phyloP scores from a whole-genome alignment of 768 basidiomycete species.

The Russula sp. region DNA sequence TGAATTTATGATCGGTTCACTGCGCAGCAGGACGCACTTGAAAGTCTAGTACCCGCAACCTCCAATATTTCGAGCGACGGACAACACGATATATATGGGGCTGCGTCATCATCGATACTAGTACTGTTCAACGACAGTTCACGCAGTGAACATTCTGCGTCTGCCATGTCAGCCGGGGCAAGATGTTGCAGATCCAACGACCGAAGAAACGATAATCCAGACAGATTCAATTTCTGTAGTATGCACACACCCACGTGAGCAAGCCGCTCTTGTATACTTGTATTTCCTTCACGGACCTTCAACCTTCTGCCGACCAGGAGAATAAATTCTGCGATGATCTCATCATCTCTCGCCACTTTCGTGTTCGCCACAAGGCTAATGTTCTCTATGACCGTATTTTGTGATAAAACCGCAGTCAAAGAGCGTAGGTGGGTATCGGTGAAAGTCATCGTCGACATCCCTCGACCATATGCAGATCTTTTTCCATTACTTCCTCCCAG shows the following conservation, averaged over 20 bases:
- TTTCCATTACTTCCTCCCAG: slow-evolving; percentile 40
- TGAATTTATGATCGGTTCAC: neutral
- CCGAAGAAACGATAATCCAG: slow-evolving; percentile 42
- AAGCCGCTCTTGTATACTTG: neutral
- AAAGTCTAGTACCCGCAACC: slow-evolving; percentile 52
- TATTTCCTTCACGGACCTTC: slow-evolving; percentile 12
- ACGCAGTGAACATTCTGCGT: slow-evolving; percentile 35
- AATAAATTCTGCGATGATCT: slow-evolving; percentile 41
- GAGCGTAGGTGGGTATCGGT: slow-evolving; percentile 40
- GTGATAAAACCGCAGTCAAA: slow-evolving; percentile 37
- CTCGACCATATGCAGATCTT: slow-evolving; percentile 32
- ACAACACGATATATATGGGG: slow-evolving; percentile 47
- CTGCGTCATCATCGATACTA: slow-evolving; percentile 49
- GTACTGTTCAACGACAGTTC: slow-evolving; percentile 54
- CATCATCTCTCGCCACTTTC: slow-evolving; percentile 40
- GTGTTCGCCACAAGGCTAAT: slow-evolving; percentile 58
- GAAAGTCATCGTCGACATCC: slow-evolving; percentile 47
- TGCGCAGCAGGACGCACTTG: slow-evolving; percentile 36
- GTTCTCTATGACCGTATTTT: slow-evolving; percentile 37
- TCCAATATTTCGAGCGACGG: slow-evolving; percentile 39
- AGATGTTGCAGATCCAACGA: slow-evolving; percentile 48
- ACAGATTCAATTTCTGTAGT: slow-evolving; percentile 49
- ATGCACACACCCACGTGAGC: neutral
- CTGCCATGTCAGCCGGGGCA: slow-evolving; percentile 29
- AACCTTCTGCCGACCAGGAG: slow-evolving; percentile 44